phyloP scores from a whole-genome alignment of 768 basidiomycete genomes.

The Amanita rimosa region DNA sequence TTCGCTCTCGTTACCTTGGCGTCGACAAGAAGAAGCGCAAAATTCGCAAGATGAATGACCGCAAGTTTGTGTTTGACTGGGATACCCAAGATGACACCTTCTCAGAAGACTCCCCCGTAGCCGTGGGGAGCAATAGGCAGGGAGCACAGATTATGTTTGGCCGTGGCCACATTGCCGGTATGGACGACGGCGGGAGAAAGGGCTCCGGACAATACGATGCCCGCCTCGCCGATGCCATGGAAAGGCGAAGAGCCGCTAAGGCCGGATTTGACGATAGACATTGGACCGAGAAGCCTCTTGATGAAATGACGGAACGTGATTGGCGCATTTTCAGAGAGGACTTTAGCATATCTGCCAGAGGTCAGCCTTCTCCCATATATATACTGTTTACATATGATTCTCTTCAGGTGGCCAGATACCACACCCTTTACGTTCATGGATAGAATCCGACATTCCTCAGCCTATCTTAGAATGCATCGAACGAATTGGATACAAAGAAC shows the following conservation, averaged over 20 bases:
- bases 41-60: slow-evolving; percentile 89
- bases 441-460: slow-evolving; percentile 75
- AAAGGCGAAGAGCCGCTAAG: slow-evolving; percentile 72
- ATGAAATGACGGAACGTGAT: slow-evolving; percentile 94
- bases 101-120: slow-evolving; percentile 61
- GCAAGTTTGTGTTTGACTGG: slow-evolving; percentile 99
- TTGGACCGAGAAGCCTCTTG: slow-evolving; percentile 90
- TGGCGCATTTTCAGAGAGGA: slow-evolving; percentile 99
- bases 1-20: slow-evolving; percentile 91
- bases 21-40: slow-evolving; percentile 91
- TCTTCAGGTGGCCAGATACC: slow-evolving; percentile 80
- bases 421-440: slow-evolving; percentile 87
- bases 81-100: slow-evolving; percentile 94
- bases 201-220: slow-evolving; percentile 22
- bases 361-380: slow-evolving; percentile 25
- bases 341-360: slow-evolving; percentile 90
- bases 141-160: slow-evolving; percentile 88
- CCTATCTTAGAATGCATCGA: slow-evolving; percentile 77
- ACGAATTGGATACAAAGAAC: slow-evolving; percentile 92
- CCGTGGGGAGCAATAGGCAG: slow-evolving; percentile 60
- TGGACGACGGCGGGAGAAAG: slow-evolving; percentile 50
- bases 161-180: slow-evolving; percentile 71
- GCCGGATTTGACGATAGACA: slow-evolving; percentile 86
- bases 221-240: slow-evolving; percentile 72
- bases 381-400: neutral